These are phyloP conservation scores for Corymbia maculata DNA, from an alignment of 345 rosid genomes.

Conservation along the genomic window DNA sequence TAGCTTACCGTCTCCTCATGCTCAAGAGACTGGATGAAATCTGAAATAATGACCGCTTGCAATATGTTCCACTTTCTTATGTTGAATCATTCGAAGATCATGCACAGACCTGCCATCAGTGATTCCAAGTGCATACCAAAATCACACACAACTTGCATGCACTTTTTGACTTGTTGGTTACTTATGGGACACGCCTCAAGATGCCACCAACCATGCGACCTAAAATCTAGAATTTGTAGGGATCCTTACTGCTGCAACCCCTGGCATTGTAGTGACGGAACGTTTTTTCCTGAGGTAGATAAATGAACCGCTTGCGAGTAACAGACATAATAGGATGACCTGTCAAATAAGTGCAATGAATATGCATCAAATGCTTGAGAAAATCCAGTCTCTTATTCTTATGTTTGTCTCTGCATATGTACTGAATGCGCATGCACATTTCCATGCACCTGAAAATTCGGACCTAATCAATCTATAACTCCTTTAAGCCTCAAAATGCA, in stretches of 20 bases:
- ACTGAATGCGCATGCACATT: not conserved
- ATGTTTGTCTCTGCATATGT: not conserved
- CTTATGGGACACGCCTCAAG: not conserved
- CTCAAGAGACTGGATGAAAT: not conserved
- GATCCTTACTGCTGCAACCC: conserved; percentile 48
- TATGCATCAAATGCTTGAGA: not conserved
- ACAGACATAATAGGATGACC: conserved; percentile 43
- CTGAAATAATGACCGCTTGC: not conserved
- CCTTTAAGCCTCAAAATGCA: not conserved
- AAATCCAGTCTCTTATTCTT: not conserved
- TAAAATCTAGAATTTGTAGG: conserved; percentile 58
- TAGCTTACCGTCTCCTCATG: not conserved
- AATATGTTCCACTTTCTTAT: not conserved
- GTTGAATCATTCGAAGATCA: not conserved
- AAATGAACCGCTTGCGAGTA: conserved; percentile 49
- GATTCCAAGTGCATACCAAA: not conserved
- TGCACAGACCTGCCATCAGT: not conserved
- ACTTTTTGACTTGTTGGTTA: not conserved
- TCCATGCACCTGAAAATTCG: not conserved
- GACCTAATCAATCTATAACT: not conserved
- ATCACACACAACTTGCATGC: not conserved
- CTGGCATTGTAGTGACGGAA: conserved; percentile 27
- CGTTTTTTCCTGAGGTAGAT: conserved; percentile 59
- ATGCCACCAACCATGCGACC: not conserved
- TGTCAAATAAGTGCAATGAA: conserved; percentile 13